A percentile compares a stretch with the other conserved stretches of the same genome.
Evolutionary conservation across 768 basidiomycete genomes (phyloP).

Genomic region (Suillus variegatus): DNA sequence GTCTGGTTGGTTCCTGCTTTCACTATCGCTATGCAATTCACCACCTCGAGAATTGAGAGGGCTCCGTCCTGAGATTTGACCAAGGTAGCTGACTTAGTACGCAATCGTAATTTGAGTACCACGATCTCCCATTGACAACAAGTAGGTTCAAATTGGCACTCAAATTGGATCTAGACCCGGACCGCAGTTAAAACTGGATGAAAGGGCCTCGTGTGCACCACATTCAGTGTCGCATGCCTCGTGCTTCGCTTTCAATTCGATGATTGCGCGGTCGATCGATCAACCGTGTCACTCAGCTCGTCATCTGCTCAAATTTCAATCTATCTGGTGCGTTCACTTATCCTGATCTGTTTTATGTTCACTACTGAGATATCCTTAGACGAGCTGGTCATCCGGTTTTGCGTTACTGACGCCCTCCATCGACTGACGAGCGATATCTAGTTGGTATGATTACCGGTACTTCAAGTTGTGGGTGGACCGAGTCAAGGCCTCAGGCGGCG

Average conservation of each 20-base stretch:
- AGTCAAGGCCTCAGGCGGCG: neutral
- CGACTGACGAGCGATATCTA: neutral
- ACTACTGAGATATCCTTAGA: neutral
- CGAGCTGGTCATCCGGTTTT: neutral
- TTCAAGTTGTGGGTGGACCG: neutral
- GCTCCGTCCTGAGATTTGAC: neutral
- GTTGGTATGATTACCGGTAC: neutral
- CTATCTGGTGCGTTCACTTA: neutral
- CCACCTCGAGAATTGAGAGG: neutral
- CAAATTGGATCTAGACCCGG: neutral
- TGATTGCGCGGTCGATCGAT: neutral
- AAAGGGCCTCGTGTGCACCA: neutral
- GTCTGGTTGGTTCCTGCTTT: too few species aligned
- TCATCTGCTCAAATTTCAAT: neutral
- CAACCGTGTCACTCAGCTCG: neutral
- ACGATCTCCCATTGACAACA: too few species aligned
- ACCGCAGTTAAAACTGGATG: neutral
- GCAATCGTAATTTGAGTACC: neutral
- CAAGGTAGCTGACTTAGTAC: neutral
- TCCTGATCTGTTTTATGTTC: neutral
- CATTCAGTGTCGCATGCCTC: neutral
- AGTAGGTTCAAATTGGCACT: too few species aligned
- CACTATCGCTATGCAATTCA: neutral
- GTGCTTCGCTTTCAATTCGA: neutral
- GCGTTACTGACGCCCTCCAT: neutral